Conservation (phyloP, 495 filamentous ascomycete species). For the Aspergillus egyptiacus region DNA sequence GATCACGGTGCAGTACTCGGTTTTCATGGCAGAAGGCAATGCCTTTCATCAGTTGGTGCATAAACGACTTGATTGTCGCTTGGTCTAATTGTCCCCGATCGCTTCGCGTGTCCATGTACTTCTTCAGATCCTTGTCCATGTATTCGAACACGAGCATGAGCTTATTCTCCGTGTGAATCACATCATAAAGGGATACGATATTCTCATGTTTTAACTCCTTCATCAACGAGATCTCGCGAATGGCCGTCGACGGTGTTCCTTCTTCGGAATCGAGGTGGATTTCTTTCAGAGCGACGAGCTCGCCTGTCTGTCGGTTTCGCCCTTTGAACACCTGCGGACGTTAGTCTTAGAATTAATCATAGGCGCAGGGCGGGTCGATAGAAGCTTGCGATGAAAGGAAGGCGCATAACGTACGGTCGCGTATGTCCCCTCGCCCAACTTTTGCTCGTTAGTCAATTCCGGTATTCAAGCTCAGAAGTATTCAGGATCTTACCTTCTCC, state of each 20-base stretch:
- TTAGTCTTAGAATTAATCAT: conserved; percentile 23
- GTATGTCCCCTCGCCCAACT: conserved; percentile 97
- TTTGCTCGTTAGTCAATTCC: no score
- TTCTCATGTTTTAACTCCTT: conserved; percentile 99
- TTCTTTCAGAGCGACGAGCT: conserved; percentile 95
- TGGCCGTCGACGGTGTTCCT: conserved; percentile 95
- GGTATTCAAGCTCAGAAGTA: background rate
- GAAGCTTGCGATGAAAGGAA: background rate
- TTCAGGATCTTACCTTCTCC: conserved; percentile 57
- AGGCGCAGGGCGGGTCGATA: no score
- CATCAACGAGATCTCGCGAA: conserved; percentile 97
- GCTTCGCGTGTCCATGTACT: conserved; percentile 92
- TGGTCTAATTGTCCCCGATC: conserved; percentile 79
- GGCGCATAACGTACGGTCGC: conserved; percentile 68
- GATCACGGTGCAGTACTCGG: conserved; percentile 87
- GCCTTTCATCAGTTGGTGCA: conserved; percentile 89
- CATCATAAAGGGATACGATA: conserved; percentile 95
- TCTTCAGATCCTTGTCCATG: conserved; percentile 98
- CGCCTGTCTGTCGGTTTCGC: conserved; percentile 89
- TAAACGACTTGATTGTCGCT: conserved; percentile 89
- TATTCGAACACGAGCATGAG: conserved; percentile 98
- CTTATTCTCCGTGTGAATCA: conserved; percentile 99
- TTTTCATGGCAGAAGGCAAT: conserved; percentile 98
- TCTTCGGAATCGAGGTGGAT: conserved; percentile 99
- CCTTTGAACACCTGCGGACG: conserved; percentile 87